Conservation (phyloP, 108 stramenopile genomes). For the Stephanodiscus triporus region DNA sequence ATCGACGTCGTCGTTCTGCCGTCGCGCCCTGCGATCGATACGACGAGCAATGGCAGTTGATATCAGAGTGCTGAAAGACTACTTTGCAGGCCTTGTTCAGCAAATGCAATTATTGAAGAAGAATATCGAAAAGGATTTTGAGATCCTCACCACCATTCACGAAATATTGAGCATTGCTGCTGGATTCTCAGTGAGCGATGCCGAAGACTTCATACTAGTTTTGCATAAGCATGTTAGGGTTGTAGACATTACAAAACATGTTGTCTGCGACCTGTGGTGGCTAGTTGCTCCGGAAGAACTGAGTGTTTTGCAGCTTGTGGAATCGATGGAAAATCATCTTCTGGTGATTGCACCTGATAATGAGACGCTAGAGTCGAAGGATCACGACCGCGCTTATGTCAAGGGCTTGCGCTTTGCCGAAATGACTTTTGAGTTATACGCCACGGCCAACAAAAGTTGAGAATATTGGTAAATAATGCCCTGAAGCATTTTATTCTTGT, state of each 20-base stretch:
- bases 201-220: constrained; percentile 73
- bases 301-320: constrained; percentile 72
- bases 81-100: constrained; percentile 70
- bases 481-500: too few relatives aligned
- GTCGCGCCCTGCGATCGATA: constrained; percentile 72
- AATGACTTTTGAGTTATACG: constrained; percentile 63
- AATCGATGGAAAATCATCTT: constrained; percentile 53
- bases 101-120: constrained; percentile 69
- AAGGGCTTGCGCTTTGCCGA: constrained; percentile 80
- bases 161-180: constrained; percentile 78
- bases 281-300: constrained; percentile 68
- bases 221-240: constrained; percentile 78
- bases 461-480: neutral
- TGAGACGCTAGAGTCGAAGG: constrained; percentile 59
- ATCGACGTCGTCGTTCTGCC: too few relatives aligned
- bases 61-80: constrained; percentile 68
- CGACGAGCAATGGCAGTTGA: constrained; percentile 82
- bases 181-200: constrained; percentile 61
- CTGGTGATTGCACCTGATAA: constrained; percentile 68
- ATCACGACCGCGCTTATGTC: constrained; percentile 68
- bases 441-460: neutral
- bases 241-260: constrained; percentile 71
- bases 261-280: constrained; percentile 84
- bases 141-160: constrained; percentile 68
- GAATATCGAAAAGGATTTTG: constrained; percentile 76